A percentile compares a stretch with the other conserved stretches of the same genome.
Conservation (phyloP, 2,329 filamentous ascomycete species). For the Neonectria faginata region DNA sequence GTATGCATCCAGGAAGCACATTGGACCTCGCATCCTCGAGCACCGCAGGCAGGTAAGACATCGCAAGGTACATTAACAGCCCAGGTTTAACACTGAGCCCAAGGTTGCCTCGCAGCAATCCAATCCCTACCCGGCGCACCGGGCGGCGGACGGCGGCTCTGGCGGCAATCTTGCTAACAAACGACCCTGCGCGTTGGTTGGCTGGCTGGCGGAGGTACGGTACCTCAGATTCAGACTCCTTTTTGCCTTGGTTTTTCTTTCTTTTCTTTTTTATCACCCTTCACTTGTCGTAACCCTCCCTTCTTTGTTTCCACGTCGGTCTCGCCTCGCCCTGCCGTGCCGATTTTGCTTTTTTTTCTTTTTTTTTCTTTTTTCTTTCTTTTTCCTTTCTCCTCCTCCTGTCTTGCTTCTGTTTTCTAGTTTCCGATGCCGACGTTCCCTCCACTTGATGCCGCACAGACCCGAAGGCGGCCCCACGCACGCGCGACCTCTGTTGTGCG, state of each 20-base stretch:
- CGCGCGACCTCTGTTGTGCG: slow-evolving; percentile 14
- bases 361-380: too few relatives aligned
- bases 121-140: slow-evolving; percentile 29
- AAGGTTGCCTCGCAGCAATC: slow-evolving; percentile 29
- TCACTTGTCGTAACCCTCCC: not conserved
- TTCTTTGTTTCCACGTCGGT: not conserved
- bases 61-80: slow-evolving; percentile 5
- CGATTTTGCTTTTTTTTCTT: slow-evolving; percentile 13
- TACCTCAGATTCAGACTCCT: not conserved
- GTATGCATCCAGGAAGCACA: slow-evolving; percentile 14
- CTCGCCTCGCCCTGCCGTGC: slow-evolving; percentile 10
- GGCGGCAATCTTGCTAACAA: slow-evolving; percentile 39
- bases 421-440: slow-evolving; percentile 21
- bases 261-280: not conserved
- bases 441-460: slow-evolving; percentile 21
- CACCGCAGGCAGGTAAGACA: not conserved
- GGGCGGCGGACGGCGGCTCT: slow-evolving; percentile 37
- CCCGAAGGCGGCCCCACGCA: slow-evolving; percentile 4
- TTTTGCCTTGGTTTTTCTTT: slow-evolving; percentile 24
- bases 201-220: not conserved
- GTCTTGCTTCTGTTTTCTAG: slow-evolving; percentile 17
- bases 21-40: slow-evolving; percentile 4
- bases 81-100: slow-evolving; percentile 28
- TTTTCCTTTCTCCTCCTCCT: slow-evolving; percentile 2
- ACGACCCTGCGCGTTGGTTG: not conserved